Evolutionary conservation across 2,329 filamentous ascomycete species (phyloP).

Genomic region (Ceratocystis colombiana): DNA sequence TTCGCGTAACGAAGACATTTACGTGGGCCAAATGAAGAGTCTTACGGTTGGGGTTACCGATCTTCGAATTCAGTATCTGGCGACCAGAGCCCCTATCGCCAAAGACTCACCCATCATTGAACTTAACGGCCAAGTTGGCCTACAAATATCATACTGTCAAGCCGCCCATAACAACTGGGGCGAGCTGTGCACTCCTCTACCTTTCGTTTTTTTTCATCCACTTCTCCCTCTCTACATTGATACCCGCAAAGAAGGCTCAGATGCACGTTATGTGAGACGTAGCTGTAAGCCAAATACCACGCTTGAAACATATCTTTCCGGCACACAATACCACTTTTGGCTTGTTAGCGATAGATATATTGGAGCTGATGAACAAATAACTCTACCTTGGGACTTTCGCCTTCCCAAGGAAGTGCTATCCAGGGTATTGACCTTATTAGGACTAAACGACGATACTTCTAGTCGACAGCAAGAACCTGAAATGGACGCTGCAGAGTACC

Average conservation of each 20-base stretch:
- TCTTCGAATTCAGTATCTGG: slow-evolving; percentile 61
- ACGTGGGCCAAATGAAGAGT: slow-evolving; percentile 43
- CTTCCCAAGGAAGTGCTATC: slow-evolving; percentile 46
- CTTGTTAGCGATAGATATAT: slow-evolving; percentile 75
- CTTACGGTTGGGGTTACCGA: slow-evolving; percentile 39
- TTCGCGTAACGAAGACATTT: slow-evolving; percentile 36
- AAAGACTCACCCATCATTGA: slow-evolving; percentile 54
- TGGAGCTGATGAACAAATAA: slow-evolving; percentile 52
- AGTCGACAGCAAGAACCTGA: slow-evolving; percentile 41
- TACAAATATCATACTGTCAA: slow-evolving; percentile 61
- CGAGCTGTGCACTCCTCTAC: slow-evolving; percentile 53
- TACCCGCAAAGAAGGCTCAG: slow-evolving; percentile 74
- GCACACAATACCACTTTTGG: slow-evolving; percentile 78
- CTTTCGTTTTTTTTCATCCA: slow-evolving; percentile 81
- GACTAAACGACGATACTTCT: slow-evolving; percentile 51
- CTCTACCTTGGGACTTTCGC: slow-evolving; percentile 57
- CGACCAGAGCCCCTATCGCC: slow-evolving; percentile 41
- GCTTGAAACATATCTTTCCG: slow-evolving; percentile 75
- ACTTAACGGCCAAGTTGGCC: slow-evolving; percentile 66
- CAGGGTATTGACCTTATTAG: slow-evolving; percentile 50
- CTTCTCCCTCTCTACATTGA: slow-evolving; percentile 86
- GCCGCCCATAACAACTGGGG: slow-evolving; percentile 58
- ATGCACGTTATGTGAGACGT: slow-evolving; percentile 77
- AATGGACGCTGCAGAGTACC: slow-evolving; percentile 51
- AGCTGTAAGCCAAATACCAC: slow-evolving; percentile 87